Evolutionary conservation across 208 protist species (phyloP), one percentile per base, ranked within the genome.

Genomic region (Leishmania aethiopica): DNA sequence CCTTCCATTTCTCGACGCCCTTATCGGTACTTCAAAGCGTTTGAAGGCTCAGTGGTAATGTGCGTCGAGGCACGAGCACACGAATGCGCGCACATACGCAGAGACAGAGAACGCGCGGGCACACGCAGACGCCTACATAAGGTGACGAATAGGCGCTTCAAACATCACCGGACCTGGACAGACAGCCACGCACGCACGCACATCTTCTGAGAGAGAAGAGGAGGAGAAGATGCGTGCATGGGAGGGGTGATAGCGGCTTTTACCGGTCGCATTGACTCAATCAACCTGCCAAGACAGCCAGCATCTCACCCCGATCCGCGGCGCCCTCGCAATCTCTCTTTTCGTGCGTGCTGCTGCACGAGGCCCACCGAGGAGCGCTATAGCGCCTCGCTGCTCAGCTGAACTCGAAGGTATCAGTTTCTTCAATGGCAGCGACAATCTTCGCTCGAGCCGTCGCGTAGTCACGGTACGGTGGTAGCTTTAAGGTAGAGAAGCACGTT

Each of bases 401-500:
- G 71, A 98, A 89, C 77, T 95, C 92, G 88, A 99, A 99, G 5
- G 93, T 92, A 35, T 88, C 81, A 4, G 90, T 92, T 73, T 95
- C 91, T 69, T 96, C 91, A 76, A 99, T 96, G 0, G 98, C 98
- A 35, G 94, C 89, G 45, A 94, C 84, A 28, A 99, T 95, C 88
- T 98, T 98, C 59, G 89, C 83, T 35, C 92, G 81, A 69, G 98
- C 89, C 0, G 77, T 84, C 49, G 88, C 89, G 45, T 88, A 85
- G 49, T 89, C 82, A 8, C 53, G 87, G 86, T 98, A 98, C 17
- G 90, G 89, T 25, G 98, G 98, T 47, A 99, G 79, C 88, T 98
- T 98, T 40, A 99, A 83, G 51, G 94, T 94, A 25, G 96, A 98
- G 82, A 98, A 98, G 81, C 98, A 99, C 64, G 98, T 99, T 0